Evolutionary conservation across 805 yeast species (phyloP).

Genomic region (Sugiyamaella lignohabitans): DNA sequence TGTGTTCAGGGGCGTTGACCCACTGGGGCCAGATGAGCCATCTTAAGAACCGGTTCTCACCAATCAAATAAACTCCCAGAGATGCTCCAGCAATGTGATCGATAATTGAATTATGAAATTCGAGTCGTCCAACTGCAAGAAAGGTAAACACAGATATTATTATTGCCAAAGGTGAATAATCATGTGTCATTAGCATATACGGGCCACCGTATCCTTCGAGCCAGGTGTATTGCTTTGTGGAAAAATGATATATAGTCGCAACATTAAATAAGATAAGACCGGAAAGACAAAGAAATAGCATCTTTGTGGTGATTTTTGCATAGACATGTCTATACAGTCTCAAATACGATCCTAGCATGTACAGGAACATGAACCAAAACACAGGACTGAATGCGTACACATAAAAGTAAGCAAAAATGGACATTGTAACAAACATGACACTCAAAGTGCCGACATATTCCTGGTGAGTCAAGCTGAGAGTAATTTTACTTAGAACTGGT

Average conservation of each 20-base stretch:
- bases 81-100: slow-evolving; percentile 1
- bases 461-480: neutral
- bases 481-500: slow-evolving; percentile 2
- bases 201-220: neutral
- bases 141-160: slow-evolving; percentile 2
- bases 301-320: slow-evolving; percentile 1
- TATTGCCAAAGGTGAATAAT: slow-evolving; percentile 3
- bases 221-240: neutral
- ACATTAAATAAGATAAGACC: neutral
- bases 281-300: neutral
- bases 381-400: neutral
- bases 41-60: slow-evolving; percentile 2
- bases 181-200: neutral
- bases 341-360: slow-evolving; percentile 5
- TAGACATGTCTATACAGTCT: neutral
- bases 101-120: slow-evolving; percentile 3
- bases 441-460: slow-evolving; percentile 4
- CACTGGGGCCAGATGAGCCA: slow-evolving; percentile 2
- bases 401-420: neutral
- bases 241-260: neutral
- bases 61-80: slow-evolving; percentile 5
- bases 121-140: slow-evolving; percentile 1
- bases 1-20: neutral
- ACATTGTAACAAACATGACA: neutral
- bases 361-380: slow-evolving; percentile 3